Percentiles rank a stretch among this genome's conserved stretches.
Evolutionary conservation across 164 flowering plant species (phyloP).

Genomic region (Sextonia rubra): DNA sequence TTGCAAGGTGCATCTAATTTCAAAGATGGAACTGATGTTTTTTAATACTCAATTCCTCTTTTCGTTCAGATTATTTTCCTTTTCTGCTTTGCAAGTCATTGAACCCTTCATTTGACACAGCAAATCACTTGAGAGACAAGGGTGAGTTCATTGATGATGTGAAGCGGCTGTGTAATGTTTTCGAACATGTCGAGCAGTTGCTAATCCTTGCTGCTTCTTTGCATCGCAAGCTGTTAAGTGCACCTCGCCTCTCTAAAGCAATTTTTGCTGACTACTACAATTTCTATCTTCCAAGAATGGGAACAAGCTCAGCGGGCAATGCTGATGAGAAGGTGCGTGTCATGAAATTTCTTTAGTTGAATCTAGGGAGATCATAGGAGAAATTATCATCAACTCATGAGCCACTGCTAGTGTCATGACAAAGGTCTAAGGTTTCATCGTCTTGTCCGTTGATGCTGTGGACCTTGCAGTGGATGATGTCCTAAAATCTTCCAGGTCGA

Average conservation of each 20-base stretch:
- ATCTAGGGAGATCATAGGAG: neutral
- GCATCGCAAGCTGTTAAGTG: slow-evolving; percentile 66
- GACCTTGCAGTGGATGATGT: neutral
- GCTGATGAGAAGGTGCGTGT: slow-evolving; percentile 33
- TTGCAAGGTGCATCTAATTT: slow-evolving; percentile 49
- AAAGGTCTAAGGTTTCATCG: neutral
- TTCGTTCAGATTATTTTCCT: neutral
- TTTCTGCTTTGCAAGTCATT: neutral
- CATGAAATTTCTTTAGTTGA: slow-evolving; percentile 2
- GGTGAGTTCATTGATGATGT: slow-evolving; percentile 28
- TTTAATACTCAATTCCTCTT: neutral
- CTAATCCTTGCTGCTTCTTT: slow-evolving; percentile 75
- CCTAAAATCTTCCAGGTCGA: neutral
- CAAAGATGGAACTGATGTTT: neutral
- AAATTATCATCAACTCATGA: no score
- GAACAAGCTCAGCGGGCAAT: slow-evolving; percentile 31
- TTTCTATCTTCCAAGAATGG: slow-evolving; percentile 64
- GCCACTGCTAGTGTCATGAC: neutral
- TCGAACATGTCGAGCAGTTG: slow-evolving; percentile 78
- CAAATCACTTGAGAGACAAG: slow-evolving; percentile 17
- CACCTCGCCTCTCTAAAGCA: slow-evolving; percentile 59
- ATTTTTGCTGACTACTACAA: slow-evolving; percentile 62
- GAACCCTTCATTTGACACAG: slow-evolving; percentile 11
- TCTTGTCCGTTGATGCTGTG: neutral
- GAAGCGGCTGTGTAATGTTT: slow-evolving; percentile 52